Percentiles rank a stretch among this genome's conserved stretches.
These are phyloP conservation scores for Sporisorium exsertum DNA, from an alignment of 1,284 basidiomycete species.

Conservation along the genomic window DNA sequence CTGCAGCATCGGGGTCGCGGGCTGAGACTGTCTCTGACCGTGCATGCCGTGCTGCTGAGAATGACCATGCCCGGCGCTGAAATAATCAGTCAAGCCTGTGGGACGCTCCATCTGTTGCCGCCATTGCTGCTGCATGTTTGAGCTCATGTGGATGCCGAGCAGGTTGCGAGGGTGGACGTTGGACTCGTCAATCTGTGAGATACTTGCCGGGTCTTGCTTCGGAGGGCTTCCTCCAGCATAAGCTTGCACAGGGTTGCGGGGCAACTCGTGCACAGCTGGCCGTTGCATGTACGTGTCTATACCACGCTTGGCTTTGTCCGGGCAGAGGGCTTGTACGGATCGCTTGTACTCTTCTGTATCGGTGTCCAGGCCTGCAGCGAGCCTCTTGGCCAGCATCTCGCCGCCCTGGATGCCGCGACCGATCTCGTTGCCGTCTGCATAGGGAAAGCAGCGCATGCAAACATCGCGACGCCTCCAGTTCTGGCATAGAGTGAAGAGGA, in stretches of 20 bases:
- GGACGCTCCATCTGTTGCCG: conserved; percentile 8
- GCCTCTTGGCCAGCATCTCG: conserved; percentile 42
- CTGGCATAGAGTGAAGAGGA: conserved; percentile 2
- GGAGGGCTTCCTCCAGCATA: conserved; percentile 4
- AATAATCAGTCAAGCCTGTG: neutral
- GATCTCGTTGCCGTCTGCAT: conserved; percentile 55
- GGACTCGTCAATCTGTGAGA: neutral
- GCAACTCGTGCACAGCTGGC: conserved; percentile 9
- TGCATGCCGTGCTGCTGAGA: conserved; percentile 6
- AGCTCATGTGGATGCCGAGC: conserved; percentile 27
- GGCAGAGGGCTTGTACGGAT: conserved; percentile 35
- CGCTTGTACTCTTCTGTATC: conserved; percentile 38
- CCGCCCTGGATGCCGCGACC: conserved; percentile 36
- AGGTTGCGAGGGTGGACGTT: conserved; percentile 6
- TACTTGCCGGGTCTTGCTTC: neutral
- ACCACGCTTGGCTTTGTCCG: conserved; percentile 25
- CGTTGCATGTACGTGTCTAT: conserved; percentile 11
- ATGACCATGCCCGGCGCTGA: neutral
- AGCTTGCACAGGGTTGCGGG: conserved; percentile 23
- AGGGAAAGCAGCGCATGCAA: conserved; percentile 86
- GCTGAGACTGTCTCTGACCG: neutral
- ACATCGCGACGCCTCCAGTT: conserved; percentile 86
- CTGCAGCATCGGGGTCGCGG: conserved; percentile 1
- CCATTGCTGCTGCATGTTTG: conserved; percentile 16
- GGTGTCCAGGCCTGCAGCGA: conserved; percentile 43